Conservation (phyloP, 2,329 filamentous ascomycete genomes). For the Cladosporium sp. region DNA sequence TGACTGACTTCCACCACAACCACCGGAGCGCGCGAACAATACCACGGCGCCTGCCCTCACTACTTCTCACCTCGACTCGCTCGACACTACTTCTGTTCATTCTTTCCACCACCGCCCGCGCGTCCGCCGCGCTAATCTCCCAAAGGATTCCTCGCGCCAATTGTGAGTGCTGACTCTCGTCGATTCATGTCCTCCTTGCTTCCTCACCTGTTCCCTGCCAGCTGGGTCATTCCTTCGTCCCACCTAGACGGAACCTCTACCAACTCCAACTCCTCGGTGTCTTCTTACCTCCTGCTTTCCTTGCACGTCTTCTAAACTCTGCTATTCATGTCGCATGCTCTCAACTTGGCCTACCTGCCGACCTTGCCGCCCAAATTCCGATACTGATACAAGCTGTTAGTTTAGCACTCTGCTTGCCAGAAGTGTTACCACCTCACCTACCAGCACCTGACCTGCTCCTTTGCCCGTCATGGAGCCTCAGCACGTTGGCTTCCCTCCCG, state of each 20-base stretch:
- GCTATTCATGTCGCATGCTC: background rate
- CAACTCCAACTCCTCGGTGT: slow-evolving; percentile 8
- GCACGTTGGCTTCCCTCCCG: slow-evolving; percentile 36
- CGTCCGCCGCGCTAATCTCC: slow-evolving; percentile 8
- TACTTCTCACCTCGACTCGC: background rate
- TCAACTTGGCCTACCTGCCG: background rate
- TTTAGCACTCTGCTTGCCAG: background rate
- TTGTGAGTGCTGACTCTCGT: slow-evolving; percentile 8
- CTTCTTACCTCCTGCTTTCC: slow-evolving; percentile 1
- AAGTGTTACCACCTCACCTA: background rate
- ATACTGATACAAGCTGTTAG: background rate
- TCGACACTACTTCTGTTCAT: background rate
- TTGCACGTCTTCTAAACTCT: slow-evolving; percentile 2
- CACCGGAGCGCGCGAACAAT: background rate
- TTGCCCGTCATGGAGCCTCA: slow-evolving; percentile 12
- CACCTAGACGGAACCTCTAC: slow-evolving; percentile 11
- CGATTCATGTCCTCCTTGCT: slow-evolving; percentile 10
- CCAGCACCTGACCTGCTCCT: background rate
- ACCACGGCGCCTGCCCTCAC: background rate
- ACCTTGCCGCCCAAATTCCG: background rate
- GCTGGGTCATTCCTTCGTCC: slow-evolving; percentile 12
- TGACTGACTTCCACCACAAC: background rate
- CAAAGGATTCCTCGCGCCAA: slow-evolving; percentile 6
- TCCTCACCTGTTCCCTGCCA: slow-evolving; percentile 2
- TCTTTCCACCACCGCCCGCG: background rate